Conservation (phyloP, 2,329 filamentous ascomycete genomes). For the Aspergillus terreus region DNA sequence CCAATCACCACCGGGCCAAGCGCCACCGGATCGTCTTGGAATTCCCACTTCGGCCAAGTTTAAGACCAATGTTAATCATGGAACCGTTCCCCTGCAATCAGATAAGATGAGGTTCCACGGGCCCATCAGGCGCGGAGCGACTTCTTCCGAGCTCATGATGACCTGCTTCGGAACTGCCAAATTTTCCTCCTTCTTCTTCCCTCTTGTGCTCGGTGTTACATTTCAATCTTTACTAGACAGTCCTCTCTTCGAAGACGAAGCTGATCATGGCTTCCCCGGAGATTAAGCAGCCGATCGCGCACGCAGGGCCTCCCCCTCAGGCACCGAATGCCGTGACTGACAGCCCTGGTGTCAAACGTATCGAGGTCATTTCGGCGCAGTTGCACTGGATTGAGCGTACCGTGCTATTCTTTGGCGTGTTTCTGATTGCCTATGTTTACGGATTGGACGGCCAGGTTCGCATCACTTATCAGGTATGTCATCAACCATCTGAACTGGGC, state of each 20-base stretch:
- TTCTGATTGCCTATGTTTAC: conserved; percentile 63
- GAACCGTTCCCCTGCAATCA: background rate
- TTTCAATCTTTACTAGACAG: too few species aligned
- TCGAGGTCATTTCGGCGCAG: conserved; percentile 54
- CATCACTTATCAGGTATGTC: conserved; percentile 44
- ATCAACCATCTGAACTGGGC: background rate
- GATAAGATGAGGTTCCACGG: background rate
- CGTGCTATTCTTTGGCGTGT: conserved; percentile 58
- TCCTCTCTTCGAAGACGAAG: too few species aligned
- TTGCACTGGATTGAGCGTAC: conserved; percentile 53
- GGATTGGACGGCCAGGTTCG: conserved; percentile 58
- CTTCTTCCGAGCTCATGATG: background rate
- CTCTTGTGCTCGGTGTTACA: background rate
- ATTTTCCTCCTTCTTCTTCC: too few species aligned
- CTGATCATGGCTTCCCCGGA: background rate
- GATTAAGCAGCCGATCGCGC: background rate
- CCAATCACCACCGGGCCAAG: background rate
- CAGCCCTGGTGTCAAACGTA: conserved; percentile 55
- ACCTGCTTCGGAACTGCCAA: background rate
- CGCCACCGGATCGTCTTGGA: background rate
- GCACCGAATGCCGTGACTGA: background rate
- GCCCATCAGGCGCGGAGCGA: background rate
- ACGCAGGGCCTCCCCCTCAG: background rate
- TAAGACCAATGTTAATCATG: background rate
- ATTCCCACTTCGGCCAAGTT: background rate